Conservation (phyloP, 352 stramenopile species). For the Aphanomyces stellatus region DNA sequence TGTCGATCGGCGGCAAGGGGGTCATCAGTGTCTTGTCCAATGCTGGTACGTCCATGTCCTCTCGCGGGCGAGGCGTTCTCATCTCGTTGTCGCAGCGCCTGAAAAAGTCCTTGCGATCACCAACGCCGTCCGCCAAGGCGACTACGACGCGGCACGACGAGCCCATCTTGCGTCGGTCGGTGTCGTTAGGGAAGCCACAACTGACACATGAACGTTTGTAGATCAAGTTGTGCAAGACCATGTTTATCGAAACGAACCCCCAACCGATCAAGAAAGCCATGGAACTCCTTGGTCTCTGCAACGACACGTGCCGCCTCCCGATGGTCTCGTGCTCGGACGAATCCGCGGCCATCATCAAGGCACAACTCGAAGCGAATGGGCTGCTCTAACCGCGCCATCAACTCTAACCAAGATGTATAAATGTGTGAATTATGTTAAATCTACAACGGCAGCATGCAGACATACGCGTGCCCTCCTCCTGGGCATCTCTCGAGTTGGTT, state of each 20-base stretch:
- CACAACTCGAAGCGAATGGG: constrained; percentile 63
- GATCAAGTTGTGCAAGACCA: constrained; percentile 86
- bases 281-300: constrained; percentile 82
- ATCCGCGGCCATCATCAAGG: constrained; percentile 52
- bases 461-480: too few species aligned
- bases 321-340: constrained; percentile 62
- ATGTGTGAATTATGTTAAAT: too few species aligned
- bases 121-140: constrained; percentile 59
- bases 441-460: too few species aligned
- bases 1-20: constrained; percentile 80
- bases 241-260: constrained; percentile 88
- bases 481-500: not conserved
- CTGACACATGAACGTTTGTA: constrained; percentile 18
- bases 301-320: constrained; percentile 56
- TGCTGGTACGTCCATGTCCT: constrained; percentile 43
- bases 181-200: not conserved
- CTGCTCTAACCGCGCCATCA: constrained; percentile 38
- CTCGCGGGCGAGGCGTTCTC: not conserved
- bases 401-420: too few species aligned
- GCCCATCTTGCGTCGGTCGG: constrained; percentile 78
- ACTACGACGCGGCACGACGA: constrained; percentile 71
- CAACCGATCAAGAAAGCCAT: constrained; percentile 88
- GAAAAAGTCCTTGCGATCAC: constrained; percentile 82
- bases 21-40: constrained; percentile 90
- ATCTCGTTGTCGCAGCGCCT: constrained; percentile 35